Base-by-base conservation (phyloP, 1,139 yeast species). In the Geotrichum candidum region DNA sequence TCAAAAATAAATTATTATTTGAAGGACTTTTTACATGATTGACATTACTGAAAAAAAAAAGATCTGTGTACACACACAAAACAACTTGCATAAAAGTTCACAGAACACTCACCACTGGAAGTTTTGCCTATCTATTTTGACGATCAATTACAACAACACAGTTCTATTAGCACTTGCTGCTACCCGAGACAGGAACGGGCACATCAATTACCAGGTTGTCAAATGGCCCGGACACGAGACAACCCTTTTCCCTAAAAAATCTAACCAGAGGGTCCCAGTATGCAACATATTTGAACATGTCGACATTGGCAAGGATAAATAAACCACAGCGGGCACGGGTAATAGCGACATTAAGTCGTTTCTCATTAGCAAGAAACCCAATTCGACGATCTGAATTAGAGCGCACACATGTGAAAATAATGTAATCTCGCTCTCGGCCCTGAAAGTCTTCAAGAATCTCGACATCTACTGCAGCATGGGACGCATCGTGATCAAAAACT, bases 371-470 rank as follows among this genome's bases (percentile, higher is more conserved):
- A 73, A 92, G 82, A 74, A 92, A 92, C 27, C 98, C 98, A 65
- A 92, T 92, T 4, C 75, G 72, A 15, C 68, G 65, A 10, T 73
- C 73, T 18, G 82, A 83, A 70, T 84, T 85, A 2, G 97, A 96
- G 70, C 99, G 82, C 5, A 94, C 99, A 82, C 98, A 92, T 0
- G 98, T 91, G 80, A 94, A 86, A 54, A 94, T 84, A 66, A 94
- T 90, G 60, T 94, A 85, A 67, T 94, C 98, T 73, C 92, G 94
- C 72, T 94, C 99, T 74, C 92, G 98, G 68, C 99, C 99, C 78
- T 94, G 99, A 72, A 91, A 94, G 0, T 98, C 99, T 78, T 94
- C 99, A 62, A 94, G 92, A 0, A 99, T 90, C 27, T 92, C 90
- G 76, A 94, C 90, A 71, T 90, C 96, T 5, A 6, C 45, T 2